Evolutionary conservation across 1,284 basidiomycete genomes (phyloP).

Genomic region (Heterobasidion annosum): DNA sequence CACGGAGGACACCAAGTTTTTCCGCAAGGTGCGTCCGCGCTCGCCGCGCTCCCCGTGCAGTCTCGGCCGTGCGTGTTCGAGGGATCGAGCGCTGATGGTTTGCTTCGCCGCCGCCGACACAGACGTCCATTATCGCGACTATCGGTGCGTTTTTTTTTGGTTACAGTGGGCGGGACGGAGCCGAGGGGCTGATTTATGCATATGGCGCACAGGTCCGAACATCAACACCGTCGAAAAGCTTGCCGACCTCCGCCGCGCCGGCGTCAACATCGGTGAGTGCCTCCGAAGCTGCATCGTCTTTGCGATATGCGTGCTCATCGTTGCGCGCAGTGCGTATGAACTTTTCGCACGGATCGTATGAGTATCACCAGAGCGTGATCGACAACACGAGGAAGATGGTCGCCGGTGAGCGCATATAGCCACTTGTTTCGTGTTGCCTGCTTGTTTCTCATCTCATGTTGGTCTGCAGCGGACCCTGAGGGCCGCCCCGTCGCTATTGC

Average conservation of each 20-base stretch:
- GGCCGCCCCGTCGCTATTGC: slow-evolving; percentile 97
- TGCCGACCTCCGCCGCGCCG: slow-evolving; percentile 72
- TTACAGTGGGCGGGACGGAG: background rate
- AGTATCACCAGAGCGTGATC: slow-evolving; percentile 96
- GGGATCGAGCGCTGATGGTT: background rate
- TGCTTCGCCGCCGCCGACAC: background rate
- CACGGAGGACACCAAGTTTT: slow-evolving; percentile 71
- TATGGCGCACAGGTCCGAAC: slow-evolving; percentile 65
- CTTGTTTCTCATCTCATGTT: background rate
- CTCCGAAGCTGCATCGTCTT: slow-evolving; percentile 1
- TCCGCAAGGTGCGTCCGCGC: slow-evolving; percentile 69
- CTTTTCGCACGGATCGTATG: slow-evolving; percentile 95
- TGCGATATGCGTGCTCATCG: slow-evolving; percentile 5
- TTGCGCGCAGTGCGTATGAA: slow-evolving; percentile 83
- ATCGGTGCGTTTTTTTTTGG: slow-evolving; percentile 54
- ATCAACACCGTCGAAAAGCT: slow-evolving; percentile 86
- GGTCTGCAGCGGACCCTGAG: slow-evolving; percentile 40
- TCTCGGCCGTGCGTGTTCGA: slow-evolving; percentile 5
- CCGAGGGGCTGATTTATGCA: slow-evolving; percentile 3
- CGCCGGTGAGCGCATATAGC: slow-evolving; percentile 33
- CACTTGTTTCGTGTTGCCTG: background rate
- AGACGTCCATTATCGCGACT: slow-evolving; percentile 96
- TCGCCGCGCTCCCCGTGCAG: slow-evolving; percentile 1
- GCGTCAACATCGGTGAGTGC: slow-evolving; percentile 87
- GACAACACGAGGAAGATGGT: slow-evolving; percentile 90